These are phyloP conservation scores for Nothopassalora personata DNA, from an alignment of 2,329 filamentous ascomycete genomes.

Conservation along the genomic window DNA sequence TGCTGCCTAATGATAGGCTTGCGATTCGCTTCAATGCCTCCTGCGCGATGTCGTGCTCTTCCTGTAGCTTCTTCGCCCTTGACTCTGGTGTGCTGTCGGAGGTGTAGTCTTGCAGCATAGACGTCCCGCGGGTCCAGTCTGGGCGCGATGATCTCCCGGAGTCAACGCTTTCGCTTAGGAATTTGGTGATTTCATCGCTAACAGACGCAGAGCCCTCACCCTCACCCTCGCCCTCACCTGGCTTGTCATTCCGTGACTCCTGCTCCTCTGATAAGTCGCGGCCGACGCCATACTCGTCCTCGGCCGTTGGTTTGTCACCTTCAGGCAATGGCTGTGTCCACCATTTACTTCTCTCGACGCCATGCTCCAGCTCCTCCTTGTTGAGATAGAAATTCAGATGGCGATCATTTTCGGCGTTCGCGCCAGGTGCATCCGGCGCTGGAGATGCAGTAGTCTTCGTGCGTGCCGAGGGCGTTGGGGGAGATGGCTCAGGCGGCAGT, in stretches of 20 bases:
- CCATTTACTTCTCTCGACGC: constrained; percentile 61
- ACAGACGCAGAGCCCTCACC: background rate
- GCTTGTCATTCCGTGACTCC: background rate
- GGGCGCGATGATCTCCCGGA: constrained; percentile 2
- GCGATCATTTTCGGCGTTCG: constrained; percentile 26
- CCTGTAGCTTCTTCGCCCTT: constrained; percentile 36
- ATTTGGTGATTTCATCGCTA: background rate
- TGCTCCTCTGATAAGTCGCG: background rate
- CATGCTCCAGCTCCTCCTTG: constrained; percentile 59
- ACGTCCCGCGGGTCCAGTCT: constrained; percentile 7
- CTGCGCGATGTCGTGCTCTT: constrained; percentile 54
- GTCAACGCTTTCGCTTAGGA: background rate
- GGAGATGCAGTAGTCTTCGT: constrained; percentile 10
- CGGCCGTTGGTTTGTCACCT: background rate
- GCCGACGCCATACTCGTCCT: background rate
- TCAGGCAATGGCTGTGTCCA: constrained; percentile 37
- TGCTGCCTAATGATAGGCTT: constrained; percentile 68
- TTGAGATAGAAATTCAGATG: constrained; percentile 74
- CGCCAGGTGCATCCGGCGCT: constrained; percentile 10
- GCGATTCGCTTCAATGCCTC: constrained; percentile 77
- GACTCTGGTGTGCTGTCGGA: constrained; percentile 40
- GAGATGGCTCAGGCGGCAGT: constrained; percentile 31
- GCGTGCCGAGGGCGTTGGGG: constrained; percentile 19
- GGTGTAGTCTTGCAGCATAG: constrained; percentile 6
- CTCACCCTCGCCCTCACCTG: background rate